These are phyloP conservation scores for Aphanomyces invadans DNA, from an alignment of 352 stramenopile genomes.

Conservation along the genomic window DNA sequence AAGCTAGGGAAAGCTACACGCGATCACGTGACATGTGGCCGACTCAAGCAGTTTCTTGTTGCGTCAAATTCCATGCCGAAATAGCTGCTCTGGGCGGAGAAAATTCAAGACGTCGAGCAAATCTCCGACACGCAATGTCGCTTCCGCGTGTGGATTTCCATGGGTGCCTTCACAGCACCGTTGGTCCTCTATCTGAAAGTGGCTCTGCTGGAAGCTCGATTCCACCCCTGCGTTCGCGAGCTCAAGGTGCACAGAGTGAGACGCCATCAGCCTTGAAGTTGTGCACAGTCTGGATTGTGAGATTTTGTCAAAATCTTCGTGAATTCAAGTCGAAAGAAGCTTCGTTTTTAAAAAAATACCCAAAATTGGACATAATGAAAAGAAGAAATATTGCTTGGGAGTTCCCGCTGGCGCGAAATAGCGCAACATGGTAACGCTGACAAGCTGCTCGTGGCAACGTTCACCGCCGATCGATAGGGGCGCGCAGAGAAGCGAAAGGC, in stretches of 20 bases:
- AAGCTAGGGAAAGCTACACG: background rate
- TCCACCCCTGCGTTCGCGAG: background rate
- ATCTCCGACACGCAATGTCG: background rate
- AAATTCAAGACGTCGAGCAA: background rate
- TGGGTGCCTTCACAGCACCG: background rate
- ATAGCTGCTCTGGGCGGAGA: slow-evolving; percentile 7
- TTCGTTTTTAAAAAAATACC: too few species aligned
- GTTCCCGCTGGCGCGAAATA: slow-evolving; percentile 9
- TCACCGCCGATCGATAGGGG: background rate
- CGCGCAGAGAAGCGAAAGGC: background rate
- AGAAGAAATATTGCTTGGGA: too few species aligned
- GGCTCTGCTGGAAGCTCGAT: background rate
- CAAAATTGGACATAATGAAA: too few species aligned
- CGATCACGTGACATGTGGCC: background rate
- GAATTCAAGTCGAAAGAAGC: background rate
- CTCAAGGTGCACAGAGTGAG: background rate
- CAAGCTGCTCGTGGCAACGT: too few species aligned
- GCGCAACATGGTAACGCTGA: background rate
- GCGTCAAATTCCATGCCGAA: background rate
- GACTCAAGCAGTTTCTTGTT: background rate
- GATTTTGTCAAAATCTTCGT: too few species aligned
- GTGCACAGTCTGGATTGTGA: too few species aligned
- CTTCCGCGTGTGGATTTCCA: background rate
- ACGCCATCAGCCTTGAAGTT: too few species aligned
- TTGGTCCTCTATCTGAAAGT: background rate